These are phyloP conservation scores for Echium plantagineum DNA, from an alignment of 257 asterid species.

Conservation along the genomic window DNA sequence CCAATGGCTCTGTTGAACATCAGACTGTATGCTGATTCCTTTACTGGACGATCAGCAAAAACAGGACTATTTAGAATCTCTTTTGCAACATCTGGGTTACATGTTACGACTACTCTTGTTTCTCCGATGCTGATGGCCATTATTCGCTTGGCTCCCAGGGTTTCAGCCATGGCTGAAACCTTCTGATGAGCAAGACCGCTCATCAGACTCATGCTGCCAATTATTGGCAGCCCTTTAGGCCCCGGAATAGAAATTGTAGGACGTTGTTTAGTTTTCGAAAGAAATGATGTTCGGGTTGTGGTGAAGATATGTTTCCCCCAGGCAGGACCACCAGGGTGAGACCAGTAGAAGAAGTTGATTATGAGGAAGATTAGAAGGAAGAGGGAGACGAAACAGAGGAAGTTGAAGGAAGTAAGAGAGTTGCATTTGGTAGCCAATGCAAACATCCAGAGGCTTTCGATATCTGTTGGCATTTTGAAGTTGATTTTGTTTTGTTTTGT, in stretches of 20 bases:
- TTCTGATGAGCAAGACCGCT: slow-evolving; percentile 67
- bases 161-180: slow-evolving; percentile 41
- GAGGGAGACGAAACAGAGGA: slow-evolving; percentile 18
- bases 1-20: slow-evolving; percentile 82
- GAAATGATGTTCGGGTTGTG: not conserved
- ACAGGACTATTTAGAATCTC: slow-evolving; percentile 37
- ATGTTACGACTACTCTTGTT: slow-evolving; percentile 52
- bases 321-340: slow-evolving; percentile 72
- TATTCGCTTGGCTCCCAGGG: slow-evolving; percentile 38
- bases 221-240: slow-evolving; percentile 53
- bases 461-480: no score
- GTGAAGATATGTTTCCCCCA: slow-evolving; percentile 50
- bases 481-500: no score
- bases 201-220: slow-evolving; percentile 77
- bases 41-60: slow-evolving; percentile 62
- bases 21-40: slow-evolving; percentile 59
- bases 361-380: slow-evolving; percentile 20
- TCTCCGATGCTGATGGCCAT: slow-evolving; percentile 76
- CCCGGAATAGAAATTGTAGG: slow-evolving; percentile 39
- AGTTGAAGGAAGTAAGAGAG: slow-evolving; percentile 23
- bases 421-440: slow-evolving; percentile 46
- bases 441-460: slow-evolving; percentile 52
- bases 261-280: slow-evolving; percentile 6
- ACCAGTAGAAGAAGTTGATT: slow-evolving; percentile 52
- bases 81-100: slow-evolving; percentile 50